A percentile compares a stretch with the other conserved stretches of the same genome.
These are phyloP conservation scores for Phaeosphaeriaceae sp. DNA, from an alignment of 2,329 filamentous ascomycete genomes.

Conservation along the genomic window DNA sequence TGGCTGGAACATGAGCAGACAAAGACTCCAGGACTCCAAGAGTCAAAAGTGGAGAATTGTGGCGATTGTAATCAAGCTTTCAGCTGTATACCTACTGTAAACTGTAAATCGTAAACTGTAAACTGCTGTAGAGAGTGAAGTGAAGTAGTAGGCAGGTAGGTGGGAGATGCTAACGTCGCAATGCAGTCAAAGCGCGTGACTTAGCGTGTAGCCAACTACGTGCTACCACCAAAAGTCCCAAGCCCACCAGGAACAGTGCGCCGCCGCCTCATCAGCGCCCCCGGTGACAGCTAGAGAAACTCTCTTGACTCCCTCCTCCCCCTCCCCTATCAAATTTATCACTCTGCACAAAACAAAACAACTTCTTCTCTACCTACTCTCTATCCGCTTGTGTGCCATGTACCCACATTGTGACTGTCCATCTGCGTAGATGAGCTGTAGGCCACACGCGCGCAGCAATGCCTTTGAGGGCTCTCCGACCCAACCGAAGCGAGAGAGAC, in stretches of 20 bases:
- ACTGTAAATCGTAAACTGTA: too few relatives aligned
- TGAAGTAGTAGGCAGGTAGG: too few relatives aligned
- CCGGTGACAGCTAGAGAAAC: conserved; percentile 2
- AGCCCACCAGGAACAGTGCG: background rate
- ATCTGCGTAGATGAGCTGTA: conserved; percentile 45
- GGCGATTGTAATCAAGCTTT: too few relatives aligned
- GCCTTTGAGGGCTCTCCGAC: conserved; percentile 48
- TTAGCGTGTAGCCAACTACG: background rate
- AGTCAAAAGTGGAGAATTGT: too few relatives aligned
- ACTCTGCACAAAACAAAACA: background rate
- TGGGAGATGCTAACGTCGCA: too few relatives aligned
- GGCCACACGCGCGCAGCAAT: conserved; percentile 44
- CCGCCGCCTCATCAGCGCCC: background rate
- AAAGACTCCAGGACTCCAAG: too few relatives aligned
- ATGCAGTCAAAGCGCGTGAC: too few relatives aligned
- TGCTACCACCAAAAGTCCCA: background rate
- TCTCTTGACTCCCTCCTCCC: background rate
- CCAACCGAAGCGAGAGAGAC: conserved; percentile 49
- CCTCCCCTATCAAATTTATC: background rate
- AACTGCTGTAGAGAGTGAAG: too few relatives aligned
- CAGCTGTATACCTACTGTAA: too few relatives aligned
- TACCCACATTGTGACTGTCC: conserved; percentile 31
- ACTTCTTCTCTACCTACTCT: background rate
- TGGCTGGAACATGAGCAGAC: background rate
- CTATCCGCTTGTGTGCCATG: conserved; percentile 30